Evolutionary conservation across 2,329 filamentous ascomycete species (phyloP), one percentile per base, ranked within the genome.

Genomic region (Fusarium temperatum): DNA sequence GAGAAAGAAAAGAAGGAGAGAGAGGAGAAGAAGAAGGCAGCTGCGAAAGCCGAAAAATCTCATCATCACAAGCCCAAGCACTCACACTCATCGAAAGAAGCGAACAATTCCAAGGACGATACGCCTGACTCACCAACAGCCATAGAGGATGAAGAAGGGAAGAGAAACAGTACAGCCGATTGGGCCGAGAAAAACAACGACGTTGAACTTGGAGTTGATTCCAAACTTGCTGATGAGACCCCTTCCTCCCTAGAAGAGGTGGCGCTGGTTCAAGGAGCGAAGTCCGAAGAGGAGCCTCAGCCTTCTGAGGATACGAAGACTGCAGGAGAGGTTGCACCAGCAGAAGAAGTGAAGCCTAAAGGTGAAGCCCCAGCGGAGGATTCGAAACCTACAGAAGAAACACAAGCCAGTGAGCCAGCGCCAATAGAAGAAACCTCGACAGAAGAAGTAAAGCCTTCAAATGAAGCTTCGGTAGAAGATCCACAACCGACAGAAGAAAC

Each of bases 1-100:
- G 94, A 95, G 22, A 47, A 72, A 12, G 41, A 74, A 22, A 47
- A 68, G 26, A 61, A 77, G 42, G 50, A 73, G 53, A 72, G 74
- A 36, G 45, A 65, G 36, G 66, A 75, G 51, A 71, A 63, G 57
- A 75, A 73, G 39, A 75, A 75, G 53, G 50, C 68, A 50, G 58
- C 65, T 42, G 51, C 61, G n/a, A 75, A 75, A 53, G 36, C 64
- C 45, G 72, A 75, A 44, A 75, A 75, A 41, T 56, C 68, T 47
- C 72, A 73, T 41, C 72, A 70, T 53, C 67, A 63, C 60, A 76
- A 76, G 63, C 63, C 74, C n/a, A 72, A 72, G 63, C 72, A 74
- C 39, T 72, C 72, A 30, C 59, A 62, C 41, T 66, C 71, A 28
- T 70, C 72, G 36, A 76, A 66, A 26, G 63, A 71, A 10, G 15